Base-by-base conservation (phyloP, 345 rosid genomes). In the Carallia pectinifolia region DNA sequence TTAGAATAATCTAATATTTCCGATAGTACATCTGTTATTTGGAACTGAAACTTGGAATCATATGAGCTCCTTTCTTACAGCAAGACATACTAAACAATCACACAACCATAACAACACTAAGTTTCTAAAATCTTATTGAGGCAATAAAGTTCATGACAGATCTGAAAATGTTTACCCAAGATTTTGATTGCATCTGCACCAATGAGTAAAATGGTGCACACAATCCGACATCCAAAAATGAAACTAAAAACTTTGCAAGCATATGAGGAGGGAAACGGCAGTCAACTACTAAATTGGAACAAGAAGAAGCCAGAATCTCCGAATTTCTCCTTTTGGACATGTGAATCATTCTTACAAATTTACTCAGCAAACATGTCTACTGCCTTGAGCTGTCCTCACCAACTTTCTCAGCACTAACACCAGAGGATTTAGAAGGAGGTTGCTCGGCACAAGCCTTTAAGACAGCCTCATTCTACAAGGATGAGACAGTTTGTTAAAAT, bases 381-480 rank as follows among this genome's bases (percentile, higher is more conserved):
- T 56, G 33, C 60, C 34, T 56, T 1, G 34, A 30, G 31, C 31
- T 15, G 60, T 30, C 31, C 60, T 9, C 34, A 4, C 15, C 60
- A 56, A 56, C 60, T 10, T 15, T 56, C 34, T 8, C 31, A 56
- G 60, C 60, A 27, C 30, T 13, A 23, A 55, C 13, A 55, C 30
- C 60, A 8, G 60, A 56, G 27, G 31, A 27, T 27, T 56, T 56
- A 4, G 34, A 4, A 5, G 34, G 60, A 27, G 60, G 34, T 56
- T 56, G 60, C 60, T 56, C 60, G 6, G 60, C 29, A 56, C 60
- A 56, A 56, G 60, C 60, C 34, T 27, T 56, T 27, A 56, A 27
- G 31, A 56, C 60, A 56, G 60, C 60, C 33, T 56, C 60, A 56
- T 56, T 56, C 60, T 56, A 33, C 60, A 56, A 30, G 17, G 16